Percentiles rank a stretch among this genome's conserved stretches.
Conservation (phyloP, 2,329 filamentous ascomycete genomes). For the Diaporthe helianthi region DNA sequence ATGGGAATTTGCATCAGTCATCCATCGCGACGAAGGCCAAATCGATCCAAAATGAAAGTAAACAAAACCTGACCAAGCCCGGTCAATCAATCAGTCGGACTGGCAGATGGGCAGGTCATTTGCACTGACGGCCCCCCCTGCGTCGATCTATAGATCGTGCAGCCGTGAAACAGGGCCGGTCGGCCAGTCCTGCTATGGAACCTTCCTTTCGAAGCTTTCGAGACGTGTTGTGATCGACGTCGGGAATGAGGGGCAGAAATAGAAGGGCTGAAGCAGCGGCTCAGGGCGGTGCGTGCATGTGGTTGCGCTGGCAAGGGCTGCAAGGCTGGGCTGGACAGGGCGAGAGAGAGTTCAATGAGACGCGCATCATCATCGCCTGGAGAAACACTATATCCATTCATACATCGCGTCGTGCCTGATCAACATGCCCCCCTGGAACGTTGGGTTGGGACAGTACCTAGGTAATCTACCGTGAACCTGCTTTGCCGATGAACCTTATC, state of each 20-base stretch:
- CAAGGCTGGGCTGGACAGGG: too few species aligned
- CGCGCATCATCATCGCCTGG: neutral
- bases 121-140: slow-evolving; percentile 3
- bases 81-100: neutral
- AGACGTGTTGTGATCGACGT: neutral
- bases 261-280: neutral
- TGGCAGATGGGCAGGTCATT: slow-evolving; percentile 6
- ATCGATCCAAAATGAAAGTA: neutral
- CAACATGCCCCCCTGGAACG: slow-evolving; percentile 10
- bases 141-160: slow-evolving; percentile 28
- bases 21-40: neutral
- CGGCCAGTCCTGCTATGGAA: slow-evolving; percentile 6
- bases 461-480: neutral
- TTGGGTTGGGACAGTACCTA: slow-evolving; percentile 4
- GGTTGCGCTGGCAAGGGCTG: neutral
- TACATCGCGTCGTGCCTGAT: slow-evolving; percentile 10
- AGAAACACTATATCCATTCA: neutral
- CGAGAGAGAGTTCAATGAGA: neutral
- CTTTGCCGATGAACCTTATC: neutral
- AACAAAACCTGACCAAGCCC: neutral
- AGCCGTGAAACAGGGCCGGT: slow-evolving; percentile 22
- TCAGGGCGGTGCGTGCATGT: neutral
- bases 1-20: neutral
- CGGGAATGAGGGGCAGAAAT: neutral
- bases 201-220: slow-evolving; percentile 11